A percentile compares a stretch with the other conserved stretches of the same genome.
phyloP scores from a whole-genome alignment of 306 rosid species.

The Dalbergia cochinchinensis region DNA sequence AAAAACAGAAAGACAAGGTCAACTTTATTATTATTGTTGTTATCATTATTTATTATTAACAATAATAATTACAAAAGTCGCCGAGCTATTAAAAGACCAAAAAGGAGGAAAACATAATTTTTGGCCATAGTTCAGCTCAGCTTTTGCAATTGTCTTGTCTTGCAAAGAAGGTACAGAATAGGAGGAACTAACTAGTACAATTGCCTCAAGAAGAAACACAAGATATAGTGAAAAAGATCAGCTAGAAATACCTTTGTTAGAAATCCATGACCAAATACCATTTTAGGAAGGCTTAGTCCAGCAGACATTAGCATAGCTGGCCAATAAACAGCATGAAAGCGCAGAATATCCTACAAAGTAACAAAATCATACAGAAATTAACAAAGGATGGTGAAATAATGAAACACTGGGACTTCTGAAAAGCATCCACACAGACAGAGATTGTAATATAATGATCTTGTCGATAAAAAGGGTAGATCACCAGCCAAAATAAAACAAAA shows the following conservation, averaged over 20 bases:
- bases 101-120: constrained; percentile 2
- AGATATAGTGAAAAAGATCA: constrained; percentile 34
- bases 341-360: constrained; percentile 83
- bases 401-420: constrained; percentile 28
- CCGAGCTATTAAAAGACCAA: constrained; percentile 4
- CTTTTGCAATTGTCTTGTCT: constrained; percentile 31
- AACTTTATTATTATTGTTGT: background rate
- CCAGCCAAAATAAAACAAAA: constrained; percentile 22
- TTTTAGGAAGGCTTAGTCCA: constrained; percentile 87
- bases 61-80: constrained; percentile 1
- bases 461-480: background rate
- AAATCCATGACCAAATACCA: constrained; percentile 97
- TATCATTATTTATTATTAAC: constrained; percentile 1
- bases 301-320: constrained; percentile 99
- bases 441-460: constrained; percentile 20
- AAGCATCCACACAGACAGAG: constrained; percentile 24
- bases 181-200: constrained; percentile 10
- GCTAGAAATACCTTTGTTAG: constrained; percentile 79
- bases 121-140: constrained; percentile 7
- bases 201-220: constrained; percentile 37
- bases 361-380: constrained; percentile 33
- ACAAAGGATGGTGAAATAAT: background rate
- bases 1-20: background rate
- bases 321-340: constrained; percentile 98
- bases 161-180: constrained; percentile 7